Conservation (phyloP, 345 rosid species). For the Aquilaria yunnanensis region DNA sequence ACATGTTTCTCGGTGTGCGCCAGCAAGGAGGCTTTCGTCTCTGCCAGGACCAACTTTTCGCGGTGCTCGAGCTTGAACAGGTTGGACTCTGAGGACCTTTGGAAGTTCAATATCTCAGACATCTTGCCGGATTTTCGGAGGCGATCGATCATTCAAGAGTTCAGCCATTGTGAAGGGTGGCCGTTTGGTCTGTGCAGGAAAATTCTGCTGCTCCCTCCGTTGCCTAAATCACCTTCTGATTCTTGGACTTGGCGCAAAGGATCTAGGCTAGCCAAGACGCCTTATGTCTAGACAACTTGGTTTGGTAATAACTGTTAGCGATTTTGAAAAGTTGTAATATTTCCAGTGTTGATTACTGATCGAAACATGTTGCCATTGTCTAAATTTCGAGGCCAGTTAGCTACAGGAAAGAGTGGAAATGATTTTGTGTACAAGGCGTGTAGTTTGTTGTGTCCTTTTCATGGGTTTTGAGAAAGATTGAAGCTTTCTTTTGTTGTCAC, state of each 20-base stretch:
- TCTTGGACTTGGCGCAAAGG: constrained; percentile 87
- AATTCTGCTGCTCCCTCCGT: constrained; percentile 70
- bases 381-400: not conserved
- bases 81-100: constrained; percentile 17
- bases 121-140: constrained; percentile 33
- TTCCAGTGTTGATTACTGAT: not conserved
- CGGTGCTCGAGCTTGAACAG: constrained; percentile 48
- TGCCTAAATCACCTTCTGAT: constrained; percentile 87
- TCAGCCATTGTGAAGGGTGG: constrained; percentile 86
- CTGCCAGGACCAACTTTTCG: constrained; percentile 52
- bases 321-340: not conserved
- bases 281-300: constrained; percentile 16
- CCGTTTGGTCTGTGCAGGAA: constrained; percentile 87
- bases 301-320: too few species aligned
- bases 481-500: too few species aligned
- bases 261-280: constrained; percentile 24
- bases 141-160: constrained; percentile 52
- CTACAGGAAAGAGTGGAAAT: too few species aligned
- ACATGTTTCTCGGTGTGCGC: constrained; percentile 59
- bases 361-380: not conserved
- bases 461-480: too few species aligned
- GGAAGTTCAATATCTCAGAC: constrained; percentile 35
- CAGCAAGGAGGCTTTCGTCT: constrained; percentile 49
- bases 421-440: too few species aligned
- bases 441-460: too few species aligned